Evolutionary conservation across 2,329 filamentous ascomycete species (phyloP).

Genomic region (Fusarium fujikuroi): DNA sequence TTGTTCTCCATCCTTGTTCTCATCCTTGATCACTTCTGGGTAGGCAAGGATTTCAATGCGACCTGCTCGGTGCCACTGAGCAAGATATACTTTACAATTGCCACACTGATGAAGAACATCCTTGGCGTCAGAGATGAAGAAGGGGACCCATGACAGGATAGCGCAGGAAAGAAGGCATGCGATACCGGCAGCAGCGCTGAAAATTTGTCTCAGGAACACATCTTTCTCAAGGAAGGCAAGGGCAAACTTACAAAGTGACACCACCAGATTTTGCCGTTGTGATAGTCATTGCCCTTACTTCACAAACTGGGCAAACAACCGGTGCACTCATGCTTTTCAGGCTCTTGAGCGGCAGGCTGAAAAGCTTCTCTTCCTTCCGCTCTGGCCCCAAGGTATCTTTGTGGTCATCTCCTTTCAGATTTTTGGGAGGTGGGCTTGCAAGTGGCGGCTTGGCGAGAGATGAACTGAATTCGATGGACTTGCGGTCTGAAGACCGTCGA

Average conservation of each 20-base stretch:
- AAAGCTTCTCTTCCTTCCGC: not conserved
- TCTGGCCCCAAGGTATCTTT: not conserved
- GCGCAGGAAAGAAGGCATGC: fast-evolving
- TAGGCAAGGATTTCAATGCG: constrained; percentile 32
- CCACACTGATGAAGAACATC: constrained; percentile 40
- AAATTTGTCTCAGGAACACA: not conserved
- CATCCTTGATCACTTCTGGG: not conserved
- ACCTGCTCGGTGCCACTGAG: constrained; percentile 37
- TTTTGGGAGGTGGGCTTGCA: not conserved
- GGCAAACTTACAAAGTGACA: constrained; percentile 29
- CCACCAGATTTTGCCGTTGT: constrained; percentile 18
- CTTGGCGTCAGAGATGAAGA: constrained; percentile 30
- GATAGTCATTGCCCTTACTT: constrained; percentile 14
- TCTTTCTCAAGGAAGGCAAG: not conserved
- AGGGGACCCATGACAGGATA: not conserved
- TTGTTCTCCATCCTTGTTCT: not conserved
- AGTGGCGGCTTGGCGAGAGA: constrained; percentile 24
- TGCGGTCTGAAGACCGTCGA: constrained; percentile 20
- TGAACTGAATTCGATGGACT: constrained; percentile 7
- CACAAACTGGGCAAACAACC: constrained; percentile 36
- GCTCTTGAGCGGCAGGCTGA: constrained; percentile 23
- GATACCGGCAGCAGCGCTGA: not conserved
- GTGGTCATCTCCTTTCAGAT: not conserved
- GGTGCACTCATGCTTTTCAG: constrained; percentile 27
- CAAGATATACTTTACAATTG: constrained; percentile 34